These are phyloP conservation scores for Lyophyllum semitale DNA, from an alignment of 768 basidiomycete species.

Conservation along the genomic window DNA sequence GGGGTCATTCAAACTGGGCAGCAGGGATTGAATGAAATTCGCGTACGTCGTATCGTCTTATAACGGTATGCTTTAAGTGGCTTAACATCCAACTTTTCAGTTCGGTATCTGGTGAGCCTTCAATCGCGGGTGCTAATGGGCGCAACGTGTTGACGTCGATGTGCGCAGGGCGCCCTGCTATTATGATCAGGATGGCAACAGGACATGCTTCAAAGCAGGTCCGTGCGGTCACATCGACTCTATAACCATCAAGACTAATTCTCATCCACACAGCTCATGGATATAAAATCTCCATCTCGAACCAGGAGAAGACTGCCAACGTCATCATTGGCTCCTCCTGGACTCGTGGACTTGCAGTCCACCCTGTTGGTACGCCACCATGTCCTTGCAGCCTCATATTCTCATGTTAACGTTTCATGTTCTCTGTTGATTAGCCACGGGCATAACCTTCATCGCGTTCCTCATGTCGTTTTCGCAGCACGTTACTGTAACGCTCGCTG, in stretches of 20 bases:
- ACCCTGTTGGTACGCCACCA: slow-evolving; percentile 67
- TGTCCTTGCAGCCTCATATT: not conserved
- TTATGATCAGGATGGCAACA: slow-evolving; percentile 41
- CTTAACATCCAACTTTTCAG: slow-evolving; percentile 32
- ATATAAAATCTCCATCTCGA: slow-evolving; percentile 49
- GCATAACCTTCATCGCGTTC: slow-evolving; percentile 64
- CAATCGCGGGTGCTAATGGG: not conserved
- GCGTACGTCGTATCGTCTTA: slow-evolving; percentile 43
- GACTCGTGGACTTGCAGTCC: slow-evolving; percentile 75
- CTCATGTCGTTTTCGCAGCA: slow-evolving; percentile 63
- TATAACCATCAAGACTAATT: not conserved
- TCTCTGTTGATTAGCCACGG: slow-evolving; percentile 39
- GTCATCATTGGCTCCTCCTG: slow-evolving; percentile 55
- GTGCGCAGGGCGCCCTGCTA: slow-evolving; percentile 61
- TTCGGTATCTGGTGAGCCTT: slow-evolving; percentile 68
- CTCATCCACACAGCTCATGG: slow-evolving; percentile 45
- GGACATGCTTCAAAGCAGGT: slow-evolving; percentile 54
- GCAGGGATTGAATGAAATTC: slow-evolving; percentile 43
- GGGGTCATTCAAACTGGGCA: slow-evolving; percentile 24
- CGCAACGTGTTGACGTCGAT: not conserved
- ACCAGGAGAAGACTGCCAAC: slow-evolving; percentile 34
- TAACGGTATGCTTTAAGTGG: not conserved
- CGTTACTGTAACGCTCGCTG: slow-evolving; percentile 56
- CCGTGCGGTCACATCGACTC: slow-evolving; percentile 11
- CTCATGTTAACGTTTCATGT: not conserved